Percentiles rank a stretch among this genome's conserved stretches.
Conservation (phyloP, 805 yeast genomes). For the Saccharomycopsis selenospora region DNA sequence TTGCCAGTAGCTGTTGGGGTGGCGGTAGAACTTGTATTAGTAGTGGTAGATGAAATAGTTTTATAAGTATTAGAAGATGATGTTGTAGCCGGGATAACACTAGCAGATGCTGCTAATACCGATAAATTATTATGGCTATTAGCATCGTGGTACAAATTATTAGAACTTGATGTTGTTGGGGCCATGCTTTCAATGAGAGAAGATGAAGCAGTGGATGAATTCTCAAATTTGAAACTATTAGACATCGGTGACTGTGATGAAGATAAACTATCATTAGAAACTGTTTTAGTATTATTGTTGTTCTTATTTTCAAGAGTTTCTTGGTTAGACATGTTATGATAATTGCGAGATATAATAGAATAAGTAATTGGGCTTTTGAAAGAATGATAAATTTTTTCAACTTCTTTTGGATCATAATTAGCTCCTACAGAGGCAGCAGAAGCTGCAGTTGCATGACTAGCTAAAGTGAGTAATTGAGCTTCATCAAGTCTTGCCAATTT, state of each 20-base stretch:
- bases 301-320: too few relatives aligned
- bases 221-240: conserved; percentile 1
- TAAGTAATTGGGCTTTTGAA: conserved; percentile 11
- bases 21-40: too few relatives aligned
- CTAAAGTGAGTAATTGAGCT: not conserved
- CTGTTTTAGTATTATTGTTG: not conserved
- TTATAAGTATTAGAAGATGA: too few relatives aligned
- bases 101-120: too few relatives aligned
- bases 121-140: too few relatives aligned
- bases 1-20: too few relatives aligned
- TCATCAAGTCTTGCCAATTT: conserved; percentile 3
- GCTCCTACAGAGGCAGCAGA: conserved; percentile 12
- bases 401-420: conserved; percentile 12
- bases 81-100: too few relatives aligned
- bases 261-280: not conserved
- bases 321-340: not conserved
- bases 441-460: conserved; percentile 1
- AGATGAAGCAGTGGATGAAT: not conserved
- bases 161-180: too few relatives aligned
- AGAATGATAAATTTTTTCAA: conserved; percentile 4
- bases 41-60: too few relatives aligned
- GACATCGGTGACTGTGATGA: not conserved
- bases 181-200: not conserved
- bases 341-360: conserved; percentile 1
- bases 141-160: too few relatives aligned